These are phyloP conservation scores for Zygosaccharomyces lentus DNA, from an alignment of 805 yeast species.

Conservation along the genomic window DNA sequence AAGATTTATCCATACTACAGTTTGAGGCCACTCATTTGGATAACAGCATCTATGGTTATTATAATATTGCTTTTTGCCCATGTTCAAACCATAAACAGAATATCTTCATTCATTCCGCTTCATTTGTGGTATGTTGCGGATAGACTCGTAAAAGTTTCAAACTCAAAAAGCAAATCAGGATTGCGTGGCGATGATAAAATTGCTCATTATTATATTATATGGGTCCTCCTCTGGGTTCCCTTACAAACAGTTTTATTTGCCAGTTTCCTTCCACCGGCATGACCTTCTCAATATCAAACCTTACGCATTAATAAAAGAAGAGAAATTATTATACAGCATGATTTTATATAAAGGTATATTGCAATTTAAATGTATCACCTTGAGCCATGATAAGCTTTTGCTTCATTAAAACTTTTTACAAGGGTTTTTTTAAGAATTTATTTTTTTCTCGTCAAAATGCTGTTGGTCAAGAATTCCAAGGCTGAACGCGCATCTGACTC, in stretches of 20 bases:
- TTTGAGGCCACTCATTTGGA: constrained; percentile 39
- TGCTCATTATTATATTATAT: constrained; percentile 42
- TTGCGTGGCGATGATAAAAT: constrained; percentile 19
- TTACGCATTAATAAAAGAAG: neutral
- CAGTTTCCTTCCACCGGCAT: constrained; percentile 94
- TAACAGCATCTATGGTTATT: constrained; percentile 43
- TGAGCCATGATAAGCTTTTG: neutral
- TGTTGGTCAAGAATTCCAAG: constrained; percentile 74
- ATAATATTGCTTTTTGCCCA: constrained; percentile 65
- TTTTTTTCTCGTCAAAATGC: constrained; percentile 76
- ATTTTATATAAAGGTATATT: constrained; percentile 1
- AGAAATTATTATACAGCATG: neutral
- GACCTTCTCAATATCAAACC: constrained; percentile 8
- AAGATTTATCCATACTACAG: constrained; percentile 36
- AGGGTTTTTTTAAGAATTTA: constrained; percentile 29
- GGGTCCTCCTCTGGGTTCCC: constrained; percentile 58
- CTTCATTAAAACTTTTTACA: constrained; percentile 8
- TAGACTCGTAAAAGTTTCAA: constrained; percentile 24
- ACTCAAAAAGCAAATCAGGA: constrained; percentile 14
- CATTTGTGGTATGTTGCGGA: constrained; percentile 67
- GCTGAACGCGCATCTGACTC: constrained; percentile 89
- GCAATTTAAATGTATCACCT: neutral
- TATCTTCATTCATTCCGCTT: constrained; percentile 72
- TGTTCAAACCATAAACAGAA: constrained; percentile 79
- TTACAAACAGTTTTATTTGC: constrained; percentile 71